phyloP scores from a whole-genome alignment of 306 rosid genomes.

The Malus sieversii region DNA sequence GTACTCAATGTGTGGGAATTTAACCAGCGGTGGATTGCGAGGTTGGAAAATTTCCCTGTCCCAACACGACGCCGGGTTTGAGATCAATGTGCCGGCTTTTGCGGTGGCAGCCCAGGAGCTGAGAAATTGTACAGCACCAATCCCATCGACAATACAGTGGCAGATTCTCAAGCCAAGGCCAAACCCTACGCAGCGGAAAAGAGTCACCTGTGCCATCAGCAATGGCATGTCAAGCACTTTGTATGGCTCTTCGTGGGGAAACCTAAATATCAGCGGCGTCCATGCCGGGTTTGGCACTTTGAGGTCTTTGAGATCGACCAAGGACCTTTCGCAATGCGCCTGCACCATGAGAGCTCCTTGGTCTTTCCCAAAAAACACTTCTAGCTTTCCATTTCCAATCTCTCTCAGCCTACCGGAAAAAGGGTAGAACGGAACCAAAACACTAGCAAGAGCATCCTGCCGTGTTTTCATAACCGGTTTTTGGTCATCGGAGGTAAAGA shows the following conservation, averaged over 20 bases:
- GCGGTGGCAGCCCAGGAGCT: constrained; percentile 81
- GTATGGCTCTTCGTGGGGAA: constrained; percentile 69
- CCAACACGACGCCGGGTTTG: constrained; percentile 65
- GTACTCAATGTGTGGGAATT: constrained; percentile 70
- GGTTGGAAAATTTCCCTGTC: constrained; percentile 61
- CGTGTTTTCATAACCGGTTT: constrained; percentile 35
- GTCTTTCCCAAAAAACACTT: constrained; percentile 62
- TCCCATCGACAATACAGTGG: constrained; percentile 87
- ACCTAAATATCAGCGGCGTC: constrained; percentile 76
- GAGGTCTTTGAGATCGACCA: constrained; percentile 54
- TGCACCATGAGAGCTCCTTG: constrained; percentile 78
- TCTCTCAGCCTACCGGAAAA: constrained; percentile 76
- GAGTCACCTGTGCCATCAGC: constrained; percentile 73
- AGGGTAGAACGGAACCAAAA: constrained; percentile 84
- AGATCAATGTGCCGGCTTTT: constrained; percentile 36
- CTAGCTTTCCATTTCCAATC: constrained; percentile 57
- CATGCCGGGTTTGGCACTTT: constrained; percentile 81
- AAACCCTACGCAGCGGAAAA: constrained; percentile 71
- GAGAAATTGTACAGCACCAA: constrained; percentile 89
- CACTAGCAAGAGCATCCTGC: constrained; percentile 49
- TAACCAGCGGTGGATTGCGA: constrained; percentile 48
- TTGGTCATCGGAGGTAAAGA: constrained; percentile 27
- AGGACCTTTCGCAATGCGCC: constrained; percentile 45
- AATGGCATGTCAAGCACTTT: constrained; percentile 86
- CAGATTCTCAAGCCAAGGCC: constrained; percentile 93